phyloP scores from a whole-genome alignment of 1,139 yeast genomes.

The Yamadazyma triangularis region DNA sequence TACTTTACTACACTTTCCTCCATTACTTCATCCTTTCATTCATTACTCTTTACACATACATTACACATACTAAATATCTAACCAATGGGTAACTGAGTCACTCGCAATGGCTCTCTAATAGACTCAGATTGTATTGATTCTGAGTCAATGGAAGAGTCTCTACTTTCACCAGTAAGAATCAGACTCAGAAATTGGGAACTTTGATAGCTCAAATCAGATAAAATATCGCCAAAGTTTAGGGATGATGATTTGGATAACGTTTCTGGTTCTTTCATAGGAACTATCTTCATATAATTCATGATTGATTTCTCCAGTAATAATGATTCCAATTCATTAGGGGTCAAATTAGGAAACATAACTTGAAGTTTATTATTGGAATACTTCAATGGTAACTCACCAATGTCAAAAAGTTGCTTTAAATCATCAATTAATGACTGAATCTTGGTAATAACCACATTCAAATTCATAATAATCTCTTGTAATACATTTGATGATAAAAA shows the following conservation, averaged over 20 bases:
- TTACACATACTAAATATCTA: neutral
- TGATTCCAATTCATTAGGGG: constrained; percentile 43
- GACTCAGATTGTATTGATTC: neutral
- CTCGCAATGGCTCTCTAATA: neutral
- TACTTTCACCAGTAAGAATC: neutral
- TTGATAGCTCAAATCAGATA: neutral
- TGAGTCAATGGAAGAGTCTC: no score
- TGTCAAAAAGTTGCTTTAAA: constrained; percentile 33
- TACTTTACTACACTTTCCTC: no score
- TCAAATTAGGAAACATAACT: constrained; percentile 58
- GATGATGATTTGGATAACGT: no score
- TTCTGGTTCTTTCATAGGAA: constrained; percentile 14
- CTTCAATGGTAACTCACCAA: constrained; percentile 50
- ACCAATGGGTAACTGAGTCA: neutral
- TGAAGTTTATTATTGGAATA: constrained; percentile 34
- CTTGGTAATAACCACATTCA: neutral
- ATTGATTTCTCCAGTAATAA: constrained; percentile 49
- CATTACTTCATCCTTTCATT: neutral
- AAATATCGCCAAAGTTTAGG: no score
- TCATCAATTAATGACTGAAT: constrained; percentile 22
- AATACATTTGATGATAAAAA: neutral
- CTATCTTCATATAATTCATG: constrained; percentile 44
- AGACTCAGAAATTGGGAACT: neutral
- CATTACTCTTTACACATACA: neutral
- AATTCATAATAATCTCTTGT: neutral